Evolutionary conservation across 805 yeast genomes (phyloP).

Genomic region (Isabelozyma pseudorhagii): DNA sequence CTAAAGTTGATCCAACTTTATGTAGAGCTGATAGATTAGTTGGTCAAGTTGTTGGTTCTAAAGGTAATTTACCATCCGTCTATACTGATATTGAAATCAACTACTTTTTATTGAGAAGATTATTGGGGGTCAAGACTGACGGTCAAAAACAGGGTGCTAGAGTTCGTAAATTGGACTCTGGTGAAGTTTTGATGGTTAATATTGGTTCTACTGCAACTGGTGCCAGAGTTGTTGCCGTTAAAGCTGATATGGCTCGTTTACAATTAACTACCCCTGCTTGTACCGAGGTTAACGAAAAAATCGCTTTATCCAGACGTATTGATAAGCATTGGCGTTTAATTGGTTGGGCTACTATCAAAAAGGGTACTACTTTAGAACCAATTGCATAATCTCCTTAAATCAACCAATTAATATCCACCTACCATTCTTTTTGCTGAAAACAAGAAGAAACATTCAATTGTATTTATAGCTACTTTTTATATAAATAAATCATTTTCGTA

Average conservation of each 20-base stretch:
- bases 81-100: conserved; percentile 97
- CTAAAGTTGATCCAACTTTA: conserved; percentile 96
- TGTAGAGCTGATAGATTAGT: conserved; percentile 99
- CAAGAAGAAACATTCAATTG: conserved; percentile 5
- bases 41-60: conserved; percentile 98
- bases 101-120: conserved; percentile 92
- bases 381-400: conserved; percentile 35
- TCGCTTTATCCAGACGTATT: conserved; percentile 97
- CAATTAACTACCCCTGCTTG: conserved; percentile 97
- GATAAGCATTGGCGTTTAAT: conserved; percentile 99
- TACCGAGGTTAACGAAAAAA: conserved; percentile 97
- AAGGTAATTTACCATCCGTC: conserved; percentile 91
- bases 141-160: conserved; percentile 92
- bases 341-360: conserved; percentile 99
- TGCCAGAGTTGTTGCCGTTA: conserved; percentile 96
- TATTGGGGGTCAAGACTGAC: conserved; percentile 97
- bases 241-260: conserved; percentile 98
- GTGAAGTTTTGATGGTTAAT: conserved; percentile 97
- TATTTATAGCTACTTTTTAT: conserved; percentile 15
- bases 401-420: neutral
- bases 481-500: conserved; percentile 1
- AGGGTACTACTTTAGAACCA: conserved; percentile 87
- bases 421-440: neutral
- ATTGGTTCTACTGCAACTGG: conserved; percentile 99
- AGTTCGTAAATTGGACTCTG: conserved; percentile 89